Evolutionary conservation across 2,329 filamentous ascomycete genomes (phyloP).

Genomic region (Lachnellula suecica): DNA sequence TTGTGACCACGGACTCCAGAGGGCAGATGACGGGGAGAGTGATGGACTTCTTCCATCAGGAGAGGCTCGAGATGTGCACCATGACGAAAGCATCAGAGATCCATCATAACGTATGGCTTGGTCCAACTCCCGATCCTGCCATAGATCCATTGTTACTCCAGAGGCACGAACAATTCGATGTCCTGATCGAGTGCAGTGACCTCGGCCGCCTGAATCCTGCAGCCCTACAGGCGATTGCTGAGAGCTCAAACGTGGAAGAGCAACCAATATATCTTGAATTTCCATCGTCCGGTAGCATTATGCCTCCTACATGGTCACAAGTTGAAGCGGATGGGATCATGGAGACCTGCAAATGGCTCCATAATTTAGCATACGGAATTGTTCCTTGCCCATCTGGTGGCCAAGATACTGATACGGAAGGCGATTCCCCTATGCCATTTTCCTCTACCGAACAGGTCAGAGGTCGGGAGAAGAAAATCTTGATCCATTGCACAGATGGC

Average conservation of each 20-base stretch:
- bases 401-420: constrained; percentile 42
- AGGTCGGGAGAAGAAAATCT: constrained; percentile 56
- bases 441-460: constrained; percentile 19
- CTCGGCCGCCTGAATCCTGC: constrained; percentile 72
- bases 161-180: constrained; percentile 67
- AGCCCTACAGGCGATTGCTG: constrained; percentile 62
- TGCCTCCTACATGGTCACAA: constrained; percentile 81
- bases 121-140: constrained; percentile 74
- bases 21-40: constrained; percentile 74
- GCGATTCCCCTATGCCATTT: constrained; percentile 53
- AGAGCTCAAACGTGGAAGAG: constrained; percentile 42
- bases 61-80: constrained; percentile 86
- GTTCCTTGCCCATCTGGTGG: constrained; percentile 26
- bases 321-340: constrained; percentile 81
- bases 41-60: constrained; percentile 86
- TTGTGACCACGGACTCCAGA: constrained; percentile 73
- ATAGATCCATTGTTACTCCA: constrained; percentile 38
- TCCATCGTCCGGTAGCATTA: constrained; percentile 89
- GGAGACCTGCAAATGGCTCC: constrained; percentile 87
- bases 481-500: constrained; percentile 92
- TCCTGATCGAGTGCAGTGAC: constrained; percentile 88
- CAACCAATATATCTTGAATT: constrained; percentile 64
- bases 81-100: constrained; percentile 93
- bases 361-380: constrained; percentile 73
- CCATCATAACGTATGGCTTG: constrained; percentile 84